Conservation (phyloP, 2,329 filamentous ascomycete species). For the Diaporthe ilicicola region DNA sequence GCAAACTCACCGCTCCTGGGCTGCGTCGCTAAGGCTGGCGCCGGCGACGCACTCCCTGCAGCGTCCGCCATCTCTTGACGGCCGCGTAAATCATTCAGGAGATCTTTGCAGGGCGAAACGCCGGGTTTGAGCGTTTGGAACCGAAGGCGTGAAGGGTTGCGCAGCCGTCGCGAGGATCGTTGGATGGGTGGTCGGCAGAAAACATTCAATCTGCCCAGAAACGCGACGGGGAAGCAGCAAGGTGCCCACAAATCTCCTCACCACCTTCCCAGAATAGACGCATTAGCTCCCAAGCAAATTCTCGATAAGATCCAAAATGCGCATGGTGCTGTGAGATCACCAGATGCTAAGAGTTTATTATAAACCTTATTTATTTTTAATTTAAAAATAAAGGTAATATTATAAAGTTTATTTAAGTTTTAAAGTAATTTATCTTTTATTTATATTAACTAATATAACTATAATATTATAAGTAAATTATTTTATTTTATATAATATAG, state of each 20-base stretch:
- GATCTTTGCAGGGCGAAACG: neutral
- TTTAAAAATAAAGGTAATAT: too few relatives aligned
- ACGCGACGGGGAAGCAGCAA: conserved; percentile 12
- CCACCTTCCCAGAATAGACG: conserved; percentile 24
- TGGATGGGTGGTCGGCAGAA: conserved; percentile 26
- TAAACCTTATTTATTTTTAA: too few relatives aligned
- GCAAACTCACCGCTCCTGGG: conserved; percentile 30
- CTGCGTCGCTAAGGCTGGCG: conserved; percentile 33
- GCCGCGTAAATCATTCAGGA: conserved; percentile 30
- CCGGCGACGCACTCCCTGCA: conserved; percentile 34
- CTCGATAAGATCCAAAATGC: neutral
- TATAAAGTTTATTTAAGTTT: too few relatives aligned
- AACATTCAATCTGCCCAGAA: conserved; percentile 27
- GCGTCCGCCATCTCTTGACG: conserved; percentile 33
- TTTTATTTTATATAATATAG: too few relatives aligned
- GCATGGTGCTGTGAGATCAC: neutral
- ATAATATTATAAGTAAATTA: too few relatives aligned
- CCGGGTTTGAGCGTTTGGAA: neutral
- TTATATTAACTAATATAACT: too few relatives aligned
- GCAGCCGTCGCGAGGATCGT: conserved; percentile 24
- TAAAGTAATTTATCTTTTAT: too few relatives aligned
- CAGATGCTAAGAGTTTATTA: too few relatives aligned
- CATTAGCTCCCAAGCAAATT: neutral
- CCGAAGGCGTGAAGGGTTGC: neutral
- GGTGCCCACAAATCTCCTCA: conserved; percentile 24